Percentiles rank a stretch among this genome's conserved stretches.
These are phyloP conservation scores for Lactifluus subvellereus DNA, from an alignment of 768 basidiomycete species.

Conservation along the genomic window DNA sequence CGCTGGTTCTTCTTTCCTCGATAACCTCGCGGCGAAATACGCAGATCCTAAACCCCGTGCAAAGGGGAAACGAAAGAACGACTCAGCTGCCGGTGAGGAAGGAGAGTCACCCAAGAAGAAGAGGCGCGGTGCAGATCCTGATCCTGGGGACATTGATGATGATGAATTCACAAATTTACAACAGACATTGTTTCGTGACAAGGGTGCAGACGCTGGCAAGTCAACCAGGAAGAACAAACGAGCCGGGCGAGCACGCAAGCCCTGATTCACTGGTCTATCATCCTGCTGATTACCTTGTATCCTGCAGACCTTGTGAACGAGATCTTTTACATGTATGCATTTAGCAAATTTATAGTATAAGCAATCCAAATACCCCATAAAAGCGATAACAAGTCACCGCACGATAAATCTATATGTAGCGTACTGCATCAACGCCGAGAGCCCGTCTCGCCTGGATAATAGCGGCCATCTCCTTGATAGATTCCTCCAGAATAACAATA, in stretches of 20 bases:
- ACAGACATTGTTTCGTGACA: constrained; percentile 46
- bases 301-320: not conserved
- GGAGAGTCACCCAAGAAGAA: constrained; percentile 42
- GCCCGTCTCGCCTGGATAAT: constrained; percentile 79
- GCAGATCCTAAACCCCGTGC: constrained; percentile 40
- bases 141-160: constrained; percentile 57
- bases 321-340: constrained; percentile 8
- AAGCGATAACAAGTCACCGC: not conserved
- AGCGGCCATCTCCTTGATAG: constrained; percentile 86
- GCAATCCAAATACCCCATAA: not conserved
- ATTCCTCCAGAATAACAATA: constrained; percentile 90
- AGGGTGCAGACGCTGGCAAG: constrained; percentile 26
- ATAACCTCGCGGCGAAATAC: constrained; percentile 71
- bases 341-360: constrained; percentile 5
- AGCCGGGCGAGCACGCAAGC: constrained; percentile 11
- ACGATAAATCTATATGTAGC: constrained; percentile 49
- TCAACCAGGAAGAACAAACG: constrained; percentile 17
- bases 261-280: not conserved
- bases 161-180: constrained; percentile 59
- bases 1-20: constrained; percentile 64
- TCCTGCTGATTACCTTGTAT: not conserved
- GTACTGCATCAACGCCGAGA: constrained; percentile 77
- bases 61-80: constrained; percentile 41
- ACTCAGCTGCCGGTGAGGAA: constrained; percentile 38
- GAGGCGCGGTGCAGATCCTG: constrained; percentile 34